Evolutionary conservation across 371 early-diverging fungal species (phyloP).

Genomic region (Fennellomyces sp.): DNA sequence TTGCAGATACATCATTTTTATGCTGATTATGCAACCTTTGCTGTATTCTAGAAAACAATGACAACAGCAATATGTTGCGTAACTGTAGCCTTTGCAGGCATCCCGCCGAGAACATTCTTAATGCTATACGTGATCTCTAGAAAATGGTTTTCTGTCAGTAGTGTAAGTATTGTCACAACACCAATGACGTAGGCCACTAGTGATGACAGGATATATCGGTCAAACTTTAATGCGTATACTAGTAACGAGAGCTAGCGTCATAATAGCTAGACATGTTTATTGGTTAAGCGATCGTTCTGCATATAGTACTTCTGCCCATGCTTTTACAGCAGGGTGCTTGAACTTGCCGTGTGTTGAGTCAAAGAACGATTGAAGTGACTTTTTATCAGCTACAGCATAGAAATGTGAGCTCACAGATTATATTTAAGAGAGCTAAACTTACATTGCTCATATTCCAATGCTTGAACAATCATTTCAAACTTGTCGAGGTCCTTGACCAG

Average conservation of each 20-base stretch:
- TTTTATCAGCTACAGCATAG: constrained; percentile 58
- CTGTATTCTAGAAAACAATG: not conserved
- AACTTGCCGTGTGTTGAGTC: constrained; percentile 79
- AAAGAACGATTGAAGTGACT: constrained; percentile 77
- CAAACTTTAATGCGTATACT: too few species aligned
- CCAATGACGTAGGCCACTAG: too few species aligned
- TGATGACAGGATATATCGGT: too few species aligned
- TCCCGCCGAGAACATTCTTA: too few species aligned
- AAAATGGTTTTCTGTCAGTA: too few species aligned
- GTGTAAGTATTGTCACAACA: too few species aligned
- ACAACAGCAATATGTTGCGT: too few species aligned
- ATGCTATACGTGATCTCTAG: too few species aligned
- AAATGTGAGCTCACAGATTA: not conserved
- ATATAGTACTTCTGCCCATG: constrained; percentile 85
- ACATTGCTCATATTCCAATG: constrained; percentile 89
- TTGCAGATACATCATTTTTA: too few species aligned
- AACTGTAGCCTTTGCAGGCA: too few species aligned
- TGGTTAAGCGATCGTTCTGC: constrained; percentile 42
- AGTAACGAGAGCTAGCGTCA: too few species aligned
- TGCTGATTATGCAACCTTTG: too few species aligned
- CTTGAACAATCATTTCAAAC: constrained; percentile 94
- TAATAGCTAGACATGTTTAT: not conserved
- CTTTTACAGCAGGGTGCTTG: constrained; percentile 76
- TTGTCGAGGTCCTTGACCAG: constrained; percentile 93
- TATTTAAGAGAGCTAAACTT: constrained; percentile 22